Base-by-base conservation (phyloP, 257 asterid genomes). In the Sherardia arvensis region DNA sequence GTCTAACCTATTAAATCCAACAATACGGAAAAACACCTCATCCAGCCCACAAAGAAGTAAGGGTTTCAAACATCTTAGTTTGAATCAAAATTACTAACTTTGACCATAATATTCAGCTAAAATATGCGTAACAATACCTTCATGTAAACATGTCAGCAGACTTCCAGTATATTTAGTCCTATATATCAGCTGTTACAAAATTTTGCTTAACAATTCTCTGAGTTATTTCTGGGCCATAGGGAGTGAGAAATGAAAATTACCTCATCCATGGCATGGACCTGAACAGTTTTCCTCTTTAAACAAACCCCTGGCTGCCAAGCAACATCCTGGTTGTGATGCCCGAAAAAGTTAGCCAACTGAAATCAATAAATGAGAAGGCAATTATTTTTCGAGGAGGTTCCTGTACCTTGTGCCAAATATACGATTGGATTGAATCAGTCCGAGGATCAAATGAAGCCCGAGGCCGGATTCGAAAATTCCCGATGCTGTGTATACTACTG, bases 261-360 rank as follows among this genome's bases (percentile, higher is more conserved):
- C 74, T 79, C 95, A 74, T 77, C 95, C 91, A 79, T 72, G 21
- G 84, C 84, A 59, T 71, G 62, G 71, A 81, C 71, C 45, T 73
- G 82, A 68, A 76, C 66, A 60, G 30, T 68, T 69, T 71, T 58
- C 45, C 62, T 78, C 71, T 74, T 72, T 70, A 60, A 70, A 67
- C 75, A 74, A 68, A 61, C 59, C 28, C 80, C 86, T 76, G 67
- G 64, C 11, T 68, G 68, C 65, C 73, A 48, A 21, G 9, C 25
- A 21, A 21, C 60, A 27, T 62, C 74, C 74, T 69, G 30, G 36
- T 18, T 6, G 61, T 34, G 23, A 14, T 15, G 23, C 53, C 53
- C 9, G 14, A 61, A 23, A 36, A 57, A 2, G 38, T 28, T 14
- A 28, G 40, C 54, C 51, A 32, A 36, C 17, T 6, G 36, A 26